Percentiles rank a stretch among this genome's conserved stretches.
Conservation (phyloP, 2,329 filamentous ascomycete genomes). For the Alternaria solani region DNA sequence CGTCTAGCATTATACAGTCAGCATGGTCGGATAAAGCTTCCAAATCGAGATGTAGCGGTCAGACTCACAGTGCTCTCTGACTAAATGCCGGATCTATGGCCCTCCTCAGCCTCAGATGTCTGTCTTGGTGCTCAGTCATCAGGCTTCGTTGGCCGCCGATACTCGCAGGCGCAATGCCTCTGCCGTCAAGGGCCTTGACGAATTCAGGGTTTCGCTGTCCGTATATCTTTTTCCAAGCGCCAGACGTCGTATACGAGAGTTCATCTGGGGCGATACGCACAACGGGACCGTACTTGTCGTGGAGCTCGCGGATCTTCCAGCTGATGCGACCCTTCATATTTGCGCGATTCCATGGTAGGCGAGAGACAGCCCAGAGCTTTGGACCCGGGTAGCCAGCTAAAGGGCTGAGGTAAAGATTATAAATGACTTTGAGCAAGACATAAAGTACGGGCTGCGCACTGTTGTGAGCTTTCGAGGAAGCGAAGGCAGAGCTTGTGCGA, state of each 20-base stretch:
- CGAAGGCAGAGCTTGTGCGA: neutral
- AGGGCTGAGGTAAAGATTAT: constrained; percentile 14
- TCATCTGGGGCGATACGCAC: constrained; percentile 15
- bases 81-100: constrained; percentile 17
- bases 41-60: too few relatives aligned
- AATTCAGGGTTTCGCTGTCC: constrained; percentile 19
- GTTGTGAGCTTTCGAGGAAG: neutral
- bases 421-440: constrained; percentile 1
- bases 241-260: constrained; percentile 7
- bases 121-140: constrained; percentile 16
- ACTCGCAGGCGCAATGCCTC: constrained; percentile 13
- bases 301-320: constrained; percentile 9
- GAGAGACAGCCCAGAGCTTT: constrained; percentile 15
- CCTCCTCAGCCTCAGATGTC: constrained; percentile 13
- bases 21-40: neutral
- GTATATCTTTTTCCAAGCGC: constrained; percentile 15
- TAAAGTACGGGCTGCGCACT: neutral
- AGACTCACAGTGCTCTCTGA: constrained; percentile 13
- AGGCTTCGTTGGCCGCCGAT: constrained; percentile 16
- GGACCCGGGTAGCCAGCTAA: constrained; percentile 18
- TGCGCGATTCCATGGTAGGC: constrained; percentile 10
- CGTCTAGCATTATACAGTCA: neutral
- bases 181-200: constrained; percentile 13
- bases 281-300: constrained; percentile 11
- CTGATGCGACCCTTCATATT: constrained; percentile 10